A percentile compares a stretch with the other conserved stretches of the same genome.
phyloP scores from a whole-genome alignment of 306 rosid genomes.

The Bauhinia variegata region DNA sequence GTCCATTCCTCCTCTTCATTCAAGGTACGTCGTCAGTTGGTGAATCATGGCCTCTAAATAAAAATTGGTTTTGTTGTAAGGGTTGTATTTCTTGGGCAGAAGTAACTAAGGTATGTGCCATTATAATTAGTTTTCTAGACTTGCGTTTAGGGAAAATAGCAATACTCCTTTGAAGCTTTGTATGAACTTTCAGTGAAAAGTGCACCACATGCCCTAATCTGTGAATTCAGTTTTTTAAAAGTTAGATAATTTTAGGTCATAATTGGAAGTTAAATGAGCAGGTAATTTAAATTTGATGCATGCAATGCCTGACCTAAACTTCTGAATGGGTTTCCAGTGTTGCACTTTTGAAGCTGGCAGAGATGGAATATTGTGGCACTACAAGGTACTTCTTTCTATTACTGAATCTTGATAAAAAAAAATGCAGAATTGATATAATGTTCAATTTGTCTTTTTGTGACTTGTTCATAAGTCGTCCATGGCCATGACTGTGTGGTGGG shows the following conservation, averaged over 20 bases:
- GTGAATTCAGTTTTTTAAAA: too few species aligned
- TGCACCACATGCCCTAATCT: too few species aligned
- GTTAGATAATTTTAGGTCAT: too few species aligned
- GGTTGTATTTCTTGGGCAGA: background rate
- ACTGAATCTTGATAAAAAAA: background rate
- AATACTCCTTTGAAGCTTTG: too few species aligned
- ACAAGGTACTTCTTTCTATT: slow-evolving; percentile 65
- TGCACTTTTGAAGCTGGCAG: slow-evolving; percentile 81
- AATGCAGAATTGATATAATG: background rate
- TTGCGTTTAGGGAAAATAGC: background rate
- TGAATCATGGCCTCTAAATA: background rate
- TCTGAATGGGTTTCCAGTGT: slow-evolving; percentile 65
- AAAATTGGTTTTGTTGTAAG: slow-evolving; percentile 5
- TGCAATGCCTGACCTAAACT: slow-evolving; percentile 32
- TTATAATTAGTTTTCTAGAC: slow-evolving; percentile 15
- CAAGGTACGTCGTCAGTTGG: slow-evolving; percentile 63
- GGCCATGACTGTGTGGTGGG: background rate
- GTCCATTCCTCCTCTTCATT: slow-evolving; percentile 90
- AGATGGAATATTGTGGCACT: slow-evolving; percentile 93
- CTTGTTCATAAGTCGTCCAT: background rate
- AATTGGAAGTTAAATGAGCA: background rate
- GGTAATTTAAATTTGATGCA: slow-evolving; percentile 4
- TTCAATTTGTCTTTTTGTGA: background rate
- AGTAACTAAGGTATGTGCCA: background rate
- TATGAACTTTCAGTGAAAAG: too few species aligned